phyloP scores from a whole-genome alignment of 1,284 basidiomycete genomes.

The Mycosarcoma mackinlayi region DNA sequence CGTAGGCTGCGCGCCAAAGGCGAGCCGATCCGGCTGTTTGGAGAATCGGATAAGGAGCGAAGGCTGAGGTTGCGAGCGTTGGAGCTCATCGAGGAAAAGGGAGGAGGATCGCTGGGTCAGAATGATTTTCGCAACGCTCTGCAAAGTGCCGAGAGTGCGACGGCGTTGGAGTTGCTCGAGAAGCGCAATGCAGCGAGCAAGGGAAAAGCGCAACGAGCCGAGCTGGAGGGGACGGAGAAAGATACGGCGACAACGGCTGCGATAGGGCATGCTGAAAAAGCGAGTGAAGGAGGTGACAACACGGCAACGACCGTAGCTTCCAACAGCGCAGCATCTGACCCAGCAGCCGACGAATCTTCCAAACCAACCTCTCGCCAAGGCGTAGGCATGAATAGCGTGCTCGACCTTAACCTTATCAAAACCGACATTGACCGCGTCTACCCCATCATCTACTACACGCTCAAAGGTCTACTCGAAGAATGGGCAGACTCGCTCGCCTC shows the following conservation, averaged over 20 bases:
- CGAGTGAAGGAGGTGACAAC: neutral
- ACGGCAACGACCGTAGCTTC: neutral
- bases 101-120: constrained; percentile 50
- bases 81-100: constrained; percentile 79
- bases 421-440: constrained; percentile 95
- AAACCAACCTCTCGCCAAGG: constrained; percentile 40
- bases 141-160: constrained; percentile 79
- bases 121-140: constrained; percentile 93
- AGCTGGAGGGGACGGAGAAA: constrained; percentile 15
- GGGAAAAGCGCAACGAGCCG: constrained; percentile 47
- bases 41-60: constrained; percentile 92
- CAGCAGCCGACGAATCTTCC: too few species aligned
- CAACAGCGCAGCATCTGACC: neutral
- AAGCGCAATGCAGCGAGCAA: constrained; percentile 53
- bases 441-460: constrained; percentile 94
- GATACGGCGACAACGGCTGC: constrained; percentile 5
- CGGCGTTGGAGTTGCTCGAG: constrained; percentile 76
- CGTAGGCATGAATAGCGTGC: constrained; percentile 61
- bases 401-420: constrained; percentile 79
- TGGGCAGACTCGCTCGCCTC: constrained; percentile 95
- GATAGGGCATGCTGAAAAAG: neutral
- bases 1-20: constrained; percentile 87
- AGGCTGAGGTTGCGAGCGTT: constrained; percentile 87
- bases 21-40: constrained; percentile 94
- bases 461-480: constrained; percentile 88